phyloP scores from a whole-genome alignment of 75 land plant species.

The Picea glauca region DNA sequence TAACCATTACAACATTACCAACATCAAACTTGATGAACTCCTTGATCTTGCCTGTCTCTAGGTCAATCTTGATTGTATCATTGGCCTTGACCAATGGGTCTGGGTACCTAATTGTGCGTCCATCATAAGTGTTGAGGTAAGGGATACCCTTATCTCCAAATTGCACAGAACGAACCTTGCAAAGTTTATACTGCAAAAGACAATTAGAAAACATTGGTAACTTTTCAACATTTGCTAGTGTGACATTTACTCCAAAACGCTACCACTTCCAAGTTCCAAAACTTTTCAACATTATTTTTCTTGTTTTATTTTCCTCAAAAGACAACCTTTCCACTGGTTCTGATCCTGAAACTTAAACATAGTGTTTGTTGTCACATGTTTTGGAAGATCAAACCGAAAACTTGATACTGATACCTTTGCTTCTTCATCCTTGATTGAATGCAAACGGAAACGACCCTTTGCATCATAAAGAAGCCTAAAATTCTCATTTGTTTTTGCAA shows the following conservation, averaged over 20 bases:
- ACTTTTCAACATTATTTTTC: no score
- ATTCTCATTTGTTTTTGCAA: conserved; percentile 60
- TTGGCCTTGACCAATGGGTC: conserved; percentile 94
- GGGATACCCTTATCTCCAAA: conserved; percentile 92
- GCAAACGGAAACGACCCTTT: conserved; percentile 62
- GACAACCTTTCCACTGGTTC: no score
- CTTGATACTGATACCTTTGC: conserved; percentile 34
- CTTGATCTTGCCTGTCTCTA: conserved; percentile 71
- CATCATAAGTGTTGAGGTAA: conserved; percentile 84
- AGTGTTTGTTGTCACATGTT: no score
- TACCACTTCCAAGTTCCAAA: no score
- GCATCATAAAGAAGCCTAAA: conserved; percentile 64
- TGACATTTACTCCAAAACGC: no score
- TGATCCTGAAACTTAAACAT: no score
- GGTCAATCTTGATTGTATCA: conserved; percentile 85
- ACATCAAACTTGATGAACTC: conserved; percentile 97
- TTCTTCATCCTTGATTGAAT: conserved; percentile 55
- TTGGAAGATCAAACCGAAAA: no score
- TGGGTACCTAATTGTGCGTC: conserved; percentile 69
- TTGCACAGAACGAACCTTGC: conserved; percentile 78
- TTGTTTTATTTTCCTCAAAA: no score
- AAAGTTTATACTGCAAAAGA: conserved; percentile 78
- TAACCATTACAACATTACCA: conserved; percentile 94
- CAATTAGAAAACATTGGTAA: no score
- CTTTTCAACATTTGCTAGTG: no score